Base-by-base conservation (phyloP, 768 basidiomycete genomes). In the Mycena metata region DNA sequence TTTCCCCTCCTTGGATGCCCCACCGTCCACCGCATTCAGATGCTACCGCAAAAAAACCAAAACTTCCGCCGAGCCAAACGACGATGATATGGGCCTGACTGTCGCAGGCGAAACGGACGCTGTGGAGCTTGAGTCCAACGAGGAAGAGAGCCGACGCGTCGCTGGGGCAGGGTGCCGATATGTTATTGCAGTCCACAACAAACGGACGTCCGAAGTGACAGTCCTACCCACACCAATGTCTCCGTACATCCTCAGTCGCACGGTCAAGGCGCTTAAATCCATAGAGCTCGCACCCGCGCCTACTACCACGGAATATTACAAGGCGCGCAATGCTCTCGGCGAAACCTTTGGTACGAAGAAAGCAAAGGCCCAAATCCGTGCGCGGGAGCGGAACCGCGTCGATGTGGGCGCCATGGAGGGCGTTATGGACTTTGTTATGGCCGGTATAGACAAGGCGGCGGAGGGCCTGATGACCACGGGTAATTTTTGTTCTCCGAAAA, bases 261-360 rank as follows among this genome's bases (percentile, higher is more conserved):
- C 90, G 24, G 94, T 97, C 66, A 99, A 97, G 78, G 89, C 92
- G 10, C 84, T 97, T 51, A 96, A 96, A 79, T 85, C 86, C 39
- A 82, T 89, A 43, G 78, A 84, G 19, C 82, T 87, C 16, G 79
- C 86, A 5, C 79, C 83, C 15, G 85, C 85, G 10, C 85, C 89
- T 17, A 78, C 83, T 11, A 80, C 87, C 55, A 72, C 83, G 52
- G 86, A 90, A 66, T 89, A 86, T 64, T 80, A 86, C 45, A 85
- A 90, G 39, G 91, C 91, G 17, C 86, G 91, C 46, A 93, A 88
- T 61, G 84, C 88, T n/a, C 87, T 99, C 2, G 96, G 97, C 36
- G 91, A 96, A 77, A 89, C 93, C 1, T 99, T 99, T 71, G 97
- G 97, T 23, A 97, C 96, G 26, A 94, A 96, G 81, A 99, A 98